A percentile compares a stretch with the other conserved stretches of the same genome.
Conservation (phyloP, 106 monocot genomes). For the Dendrobium catenatum region DNA sequence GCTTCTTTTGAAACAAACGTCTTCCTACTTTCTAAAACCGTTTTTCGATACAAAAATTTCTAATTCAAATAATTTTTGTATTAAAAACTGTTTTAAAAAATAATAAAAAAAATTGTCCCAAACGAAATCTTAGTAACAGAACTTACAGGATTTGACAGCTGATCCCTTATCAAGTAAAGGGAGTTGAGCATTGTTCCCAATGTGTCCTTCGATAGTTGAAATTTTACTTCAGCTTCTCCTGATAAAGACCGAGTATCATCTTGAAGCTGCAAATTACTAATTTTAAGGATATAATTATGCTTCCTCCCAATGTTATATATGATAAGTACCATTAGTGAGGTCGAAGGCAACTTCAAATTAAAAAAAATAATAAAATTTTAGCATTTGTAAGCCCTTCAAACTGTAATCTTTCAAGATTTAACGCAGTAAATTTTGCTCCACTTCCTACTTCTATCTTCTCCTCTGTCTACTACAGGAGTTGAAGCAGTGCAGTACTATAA, state of each 20-base stretch:
- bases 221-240: slow-evolving; percentile 43
- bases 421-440: not conserved
- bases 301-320: not conserved
- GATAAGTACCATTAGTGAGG: not conserved
- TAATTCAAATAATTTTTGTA: not conserved
- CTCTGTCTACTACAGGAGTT: no score
- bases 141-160: slow-evolving; percentile 42
- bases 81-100: no score
- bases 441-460: not conserved
- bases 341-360: not conserved
- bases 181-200: slow-evolving; percentile 56
- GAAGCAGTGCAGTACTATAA: no score
- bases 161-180: slow-evolving; percentile 53
- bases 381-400: not conserved
- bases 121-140: not conserved
- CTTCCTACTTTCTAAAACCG: no score
- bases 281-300: not conserved
- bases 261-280: slow-evolving; percentile 37
- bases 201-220: slow-evolving; percentile 55
- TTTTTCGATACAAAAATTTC: not conserved
- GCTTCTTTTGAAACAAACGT: no score
- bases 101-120: no score
- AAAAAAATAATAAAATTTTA: not conserved
- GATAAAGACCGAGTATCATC: slow-evolving; percentile 25
- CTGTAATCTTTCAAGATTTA: not conserved